Base-by-base conservation (phyloP, 805 yeast genomes). In the Hermanozyma aechmeae region DNA sequence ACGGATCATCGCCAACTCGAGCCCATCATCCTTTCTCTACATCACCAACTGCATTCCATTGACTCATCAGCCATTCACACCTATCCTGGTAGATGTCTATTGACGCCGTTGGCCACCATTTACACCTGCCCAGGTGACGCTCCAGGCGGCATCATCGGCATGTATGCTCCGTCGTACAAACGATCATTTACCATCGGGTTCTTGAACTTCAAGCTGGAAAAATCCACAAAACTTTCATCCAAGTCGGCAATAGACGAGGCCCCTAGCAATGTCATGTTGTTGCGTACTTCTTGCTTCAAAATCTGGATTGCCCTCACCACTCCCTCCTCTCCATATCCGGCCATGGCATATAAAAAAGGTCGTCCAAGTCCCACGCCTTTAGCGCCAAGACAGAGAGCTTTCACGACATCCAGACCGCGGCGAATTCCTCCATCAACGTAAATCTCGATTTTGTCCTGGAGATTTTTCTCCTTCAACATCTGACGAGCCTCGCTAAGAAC, bases 321-420 rank as follows among this genome's bases (percentile, higher is more conserved):
- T 39, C 84, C 84, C 11, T 61, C 63, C 40, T 73, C 78, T 13
- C 84, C 83, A 43, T 73, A 76, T 5, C 71, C 61, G 4, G 76
- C 60, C 47, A 73, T 74, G 12, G 83, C 78, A 40, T 76, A 78
- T 21, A 77, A 42, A 47, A 76, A 70, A 4, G 81, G 77, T 47
- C 84, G 60, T 18, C 85, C 85, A 13, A 78, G 45, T 19, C 86
- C 85, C 13, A 76, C 81, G 42, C 81, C 77, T 32, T 67, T 72
- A 5, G 83, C 85, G 30, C 84, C 85, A 18, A 78, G 56, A 34
- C 81, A 76, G 20, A 78, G 42, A 3, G 83, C 83, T 42, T 78
- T 77, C 31, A 77, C 37, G 15, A 77, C 55, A 53, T 78, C 85
- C 0, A 80, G 68, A 25, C 80, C 83, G 44, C 84, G 65, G 34